Percentiles rank a stretch among this genome's conserved stretches.
phyloP scores from a whole-genome alignment of 2,329 filamentous ascomycete species.

The Aureobasidium leucospermi region DNA sequence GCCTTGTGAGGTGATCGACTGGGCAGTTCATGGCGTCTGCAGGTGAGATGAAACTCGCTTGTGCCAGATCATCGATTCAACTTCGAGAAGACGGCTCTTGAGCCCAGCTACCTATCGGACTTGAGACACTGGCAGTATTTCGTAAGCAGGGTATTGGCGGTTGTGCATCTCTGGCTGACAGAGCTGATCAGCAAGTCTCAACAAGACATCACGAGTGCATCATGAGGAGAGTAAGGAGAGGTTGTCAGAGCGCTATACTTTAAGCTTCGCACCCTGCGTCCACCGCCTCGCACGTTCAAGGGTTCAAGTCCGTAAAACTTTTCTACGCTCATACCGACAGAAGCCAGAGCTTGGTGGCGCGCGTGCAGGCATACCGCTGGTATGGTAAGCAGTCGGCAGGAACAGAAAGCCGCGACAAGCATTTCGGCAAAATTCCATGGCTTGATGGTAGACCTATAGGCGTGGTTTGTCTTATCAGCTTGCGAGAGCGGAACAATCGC shows the following conservation, averaged over 20 bases:
- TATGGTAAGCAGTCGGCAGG: background rate
- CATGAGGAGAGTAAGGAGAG: too few relatives aligned
- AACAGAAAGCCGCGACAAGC: background rate
- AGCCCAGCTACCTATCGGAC: too few relatives aligned
- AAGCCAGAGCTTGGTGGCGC: background rate
- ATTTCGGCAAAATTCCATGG: background rate
- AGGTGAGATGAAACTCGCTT: conserved; percentile 5
- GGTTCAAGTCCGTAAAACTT: background rate
- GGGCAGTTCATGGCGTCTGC: background rate
- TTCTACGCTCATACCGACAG: background rate
- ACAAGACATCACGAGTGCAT: too few relatives aligned
- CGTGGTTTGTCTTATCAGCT: background rate
- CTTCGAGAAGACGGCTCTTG: background rate
- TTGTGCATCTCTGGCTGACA: too few relatives aligned
- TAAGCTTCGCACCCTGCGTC: background rate
- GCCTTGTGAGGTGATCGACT: background rate
- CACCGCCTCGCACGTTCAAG: background rate
- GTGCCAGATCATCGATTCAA: background rate
- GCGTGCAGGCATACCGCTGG: background rate
- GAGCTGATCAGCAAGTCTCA: too few relatives aligned
- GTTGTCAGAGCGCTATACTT: too few relatives aligned
- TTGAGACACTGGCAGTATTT: too few relatives aligned
- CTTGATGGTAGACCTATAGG: background rate
- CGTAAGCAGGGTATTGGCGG: too few relatives aligned
- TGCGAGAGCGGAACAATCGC: background rate